A percentile compares a stretch with the other conserved stretches of the same genome.
Conservation (phyloP, 2,329 filamentous ascomycete genomes). For the Penicillium sp. region DNA sequence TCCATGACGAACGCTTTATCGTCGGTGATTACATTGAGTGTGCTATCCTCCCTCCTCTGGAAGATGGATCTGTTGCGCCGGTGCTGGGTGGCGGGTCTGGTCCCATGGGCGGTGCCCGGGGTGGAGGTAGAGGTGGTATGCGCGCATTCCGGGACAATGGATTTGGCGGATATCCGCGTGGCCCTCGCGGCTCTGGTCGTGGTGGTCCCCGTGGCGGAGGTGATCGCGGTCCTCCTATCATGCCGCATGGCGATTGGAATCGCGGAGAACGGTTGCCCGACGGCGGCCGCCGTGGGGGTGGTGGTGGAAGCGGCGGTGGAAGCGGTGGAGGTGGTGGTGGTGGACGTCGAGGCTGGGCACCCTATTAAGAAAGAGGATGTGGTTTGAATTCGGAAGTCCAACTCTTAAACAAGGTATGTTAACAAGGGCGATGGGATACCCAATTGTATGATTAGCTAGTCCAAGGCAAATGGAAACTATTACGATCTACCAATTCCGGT, state of each 20-base stretch:
- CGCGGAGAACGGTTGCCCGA: constrained; percentile 51
- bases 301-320: constrained; percentile 38
- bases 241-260: constrained; percentile 49
- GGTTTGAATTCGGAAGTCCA: background rate
- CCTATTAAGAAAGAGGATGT: constrained; percentile 30
- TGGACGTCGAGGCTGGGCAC: constrained; percentile 46
- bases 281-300: constrained; percentile 21
- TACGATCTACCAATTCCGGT: background rate
- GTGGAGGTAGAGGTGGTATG: constrained; percentile 35
- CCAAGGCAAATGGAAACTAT: constrained; percentile 6
- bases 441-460: constrained; percentile 18
- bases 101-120: constrained; percentile 30
- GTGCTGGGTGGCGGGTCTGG: constrained; percentile 26
- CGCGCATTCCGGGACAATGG: constrained; percentile 50
- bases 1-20: constrained; percentile 77
- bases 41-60: constrained; percentile 73
- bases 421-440: constrained; percentile 7
- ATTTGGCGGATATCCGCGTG: constrained; percentile 43
- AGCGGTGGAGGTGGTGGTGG: constrained; percentile 12
- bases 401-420: background rate
- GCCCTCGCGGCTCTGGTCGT: constrained; percentile 44
- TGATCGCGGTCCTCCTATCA: constrained; percentile 38
- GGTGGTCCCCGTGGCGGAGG: constrained; percentile 44
- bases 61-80: constrained; percentile 73
- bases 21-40: constrained; percentile 87